phyloP scores from a whole-genome alignment of 73 alveolate genomes.

The Symbiodinium pilosum region DNA sequence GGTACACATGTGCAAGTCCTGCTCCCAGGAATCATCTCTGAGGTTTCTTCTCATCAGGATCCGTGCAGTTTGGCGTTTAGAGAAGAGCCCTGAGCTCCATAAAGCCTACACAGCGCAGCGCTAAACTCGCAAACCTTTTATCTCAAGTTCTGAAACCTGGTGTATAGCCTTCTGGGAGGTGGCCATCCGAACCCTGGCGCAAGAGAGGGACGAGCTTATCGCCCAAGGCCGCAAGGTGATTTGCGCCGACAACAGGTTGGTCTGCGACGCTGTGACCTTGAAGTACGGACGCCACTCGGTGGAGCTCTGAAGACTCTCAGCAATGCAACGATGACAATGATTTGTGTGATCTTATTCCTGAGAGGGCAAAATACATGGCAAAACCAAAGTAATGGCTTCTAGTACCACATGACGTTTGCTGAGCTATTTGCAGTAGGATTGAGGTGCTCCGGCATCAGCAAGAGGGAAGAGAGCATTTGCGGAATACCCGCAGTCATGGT shows the following conservation, averaged over 20 bases:
- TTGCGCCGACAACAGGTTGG: conserved; percentile 32
- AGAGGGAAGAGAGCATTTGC: not conserved
- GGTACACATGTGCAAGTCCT: not conserved
- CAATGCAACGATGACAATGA: not conserved
- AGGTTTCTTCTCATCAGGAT: not conserved
- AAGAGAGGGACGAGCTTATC: conserved; percentile 46
- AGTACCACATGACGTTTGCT: no score
- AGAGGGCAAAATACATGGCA: not conserved
- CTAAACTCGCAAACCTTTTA: not conserved
- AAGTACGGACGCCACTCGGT: conserved; percentile 23
- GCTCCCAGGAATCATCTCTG: not conserved
- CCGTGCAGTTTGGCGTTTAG: not conserved
- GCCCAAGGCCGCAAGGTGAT: conserved; percentile 69
- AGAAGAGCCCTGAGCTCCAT: not conserved
- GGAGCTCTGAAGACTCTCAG: not conserved
- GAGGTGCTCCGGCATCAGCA: not conserved
- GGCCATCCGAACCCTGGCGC: conserved; percentile 58
- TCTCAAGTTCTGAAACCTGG: no score
- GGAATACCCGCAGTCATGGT: not conserved
- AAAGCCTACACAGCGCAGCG: not conserved
- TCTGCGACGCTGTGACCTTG: conserved; percentile 40
- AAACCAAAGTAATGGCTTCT: not conserved
- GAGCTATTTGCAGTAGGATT: not conserved
- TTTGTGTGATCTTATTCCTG: not conserved
- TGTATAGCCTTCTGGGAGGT: conserved; percentile 1